Conservation (phyloP, 805 yeast genomes). For the Debaryomyces castellii region DNA sequence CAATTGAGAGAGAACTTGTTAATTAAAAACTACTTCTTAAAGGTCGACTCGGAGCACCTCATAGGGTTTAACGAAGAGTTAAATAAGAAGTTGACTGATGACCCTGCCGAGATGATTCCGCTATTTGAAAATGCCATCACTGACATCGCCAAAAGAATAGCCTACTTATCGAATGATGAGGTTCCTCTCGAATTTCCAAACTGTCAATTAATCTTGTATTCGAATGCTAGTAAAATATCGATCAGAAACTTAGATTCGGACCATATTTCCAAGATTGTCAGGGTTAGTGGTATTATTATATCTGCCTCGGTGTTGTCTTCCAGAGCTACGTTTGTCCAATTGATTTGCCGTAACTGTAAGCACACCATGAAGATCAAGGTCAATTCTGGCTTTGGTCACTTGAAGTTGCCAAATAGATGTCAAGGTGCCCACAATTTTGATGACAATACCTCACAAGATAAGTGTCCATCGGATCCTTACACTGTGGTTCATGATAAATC, state of each 20-base stretch:
- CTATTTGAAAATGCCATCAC: conserved; percentile 80
- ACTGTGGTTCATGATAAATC: conserved; percentile 92
- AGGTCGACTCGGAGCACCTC: conserved; percentile 79
- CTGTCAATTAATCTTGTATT: conserved; percentile 77
- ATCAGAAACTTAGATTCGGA: conserved; percentile 84
- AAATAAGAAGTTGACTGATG: conserved; percentile 78
- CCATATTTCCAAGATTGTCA: conserved; percentile 83
- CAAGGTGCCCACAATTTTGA: conserved; percentile 44
- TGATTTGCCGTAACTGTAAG: conserved; percentile 86
- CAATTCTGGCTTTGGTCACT: conserved; percentile 67
- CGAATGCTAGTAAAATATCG: conserved; percentile 68
- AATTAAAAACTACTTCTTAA: conserved; percentile 67
- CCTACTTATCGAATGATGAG: conserved; percentile 52
- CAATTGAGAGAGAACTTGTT: conserved; percentile 85
- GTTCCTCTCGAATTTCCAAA: conserved; percentile 61
- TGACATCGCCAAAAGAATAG: conserved; percentile 78
- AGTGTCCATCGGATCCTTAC: conserved; percentile 92
- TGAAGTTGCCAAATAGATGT: conserved; percentile 68
- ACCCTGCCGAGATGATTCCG: conserved; percentile 86
- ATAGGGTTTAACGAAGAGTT: conserved; percentile 87
- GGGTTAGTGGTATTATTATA: conserved; percentile 90
- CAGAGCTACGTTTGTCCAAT: conserved; percentile 77
- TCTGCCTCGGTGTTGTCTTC: conserved; percentile 87
- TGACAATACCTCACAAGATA: conserved; percentile 51
- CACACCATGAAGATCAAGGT: conserved; percentile 69